phyloP scores from a whole-genome alignment of 1,139 yeast species.

The Hyphopichia burtonii region DNA sequence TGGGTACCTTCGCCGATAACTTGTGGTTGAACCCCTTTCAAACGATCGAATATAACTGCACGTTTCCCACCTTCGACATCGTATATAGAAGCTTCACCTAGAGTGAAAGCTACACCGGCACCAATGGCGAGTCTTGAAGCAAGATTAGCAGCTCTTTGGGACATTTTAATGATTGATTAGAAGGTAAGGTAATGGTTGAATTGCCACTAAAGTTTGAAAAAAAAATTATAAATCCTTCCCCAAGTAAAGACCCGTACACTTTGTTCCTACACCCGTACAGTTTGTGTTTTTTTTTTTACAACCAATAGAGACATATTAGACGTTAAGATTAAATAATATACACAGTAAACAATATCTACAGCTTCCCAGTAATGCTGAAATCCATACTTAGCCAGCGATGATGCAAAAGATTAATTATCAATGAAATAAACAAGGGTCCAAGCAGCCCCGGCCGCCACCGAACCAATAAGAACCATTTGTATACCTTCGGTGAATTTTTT shows the following conservation, averaged over 20 bases:
- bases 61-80: constrained; percentile 96
- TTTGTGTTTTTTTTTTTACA: no score
- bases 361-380: neutral
- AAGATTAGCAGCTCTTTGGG: constrained; percentile 38
- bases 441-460: constrained; percentile 95
- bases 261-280: no score
- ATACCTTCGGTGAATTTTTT: constrained; percentile 75
- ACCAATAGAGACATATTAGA: neutral
- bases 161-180: constrained; percentile 18
- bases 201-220: neutral
- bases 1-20: constrained; percentile 98
- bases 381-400: neutral
- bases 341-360: neutral
- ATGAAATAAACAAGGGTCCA: constrained; percentile 86
- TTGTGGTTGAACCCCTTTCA: constrained; percentile 79
- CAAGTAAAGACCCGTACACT: no score
- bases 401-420: constrained; percentile 32
- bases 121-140: constrained; percentile 62
- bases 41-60: constrained; percentile 92
- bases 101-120: constrained; percentile 62
- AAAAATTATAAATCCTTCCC: no score
- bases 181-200: neutral
- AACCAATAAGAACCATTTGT: constrained; percentile 92
- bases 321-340: neutral
- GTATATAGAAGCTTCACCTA: constrained; percentile 73